Percentiles rank a stretch among this genome's conserved stretches.
Conservation (phyloP, 805 yeast species). For the Helenozyma baotianmanensis region DNA sequence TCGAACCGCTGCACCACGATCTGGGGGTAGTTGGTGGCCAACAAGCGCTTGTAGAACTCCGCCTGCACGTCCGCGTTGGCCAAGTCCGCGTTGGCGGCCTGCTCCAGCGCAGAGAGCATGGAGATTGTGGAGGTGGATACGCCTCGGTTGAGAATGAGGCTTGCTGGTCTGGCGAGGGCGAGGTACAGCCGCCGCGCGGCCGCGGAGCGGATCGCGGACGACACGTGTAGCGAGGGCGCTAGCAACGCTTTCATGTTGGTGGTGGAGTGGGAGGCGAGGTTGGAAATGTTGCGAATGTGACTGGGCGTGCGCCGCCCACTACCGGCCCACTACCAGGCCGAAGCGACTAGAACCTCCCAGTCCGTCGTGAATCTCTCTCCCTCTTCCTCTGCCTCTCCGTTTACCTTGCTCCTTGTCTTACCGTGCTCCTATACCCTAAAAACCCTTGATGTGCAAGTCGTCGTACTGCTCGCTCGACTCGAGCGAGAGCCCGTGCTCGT, state of each 20-base stretch:
- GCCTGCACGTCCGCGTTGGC: slow-evolving; percentile 72
- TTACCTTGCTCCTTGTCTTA: no score
- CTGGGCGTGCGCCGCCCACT: no score
- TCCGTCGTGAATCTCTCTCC: neutral
- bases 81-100: slow-evolving; percentile 76
- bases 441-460: slow-evolving; percentile 30
- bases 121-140: slow-evolving; percentile 25
- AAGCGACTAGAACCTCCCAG: neutral
- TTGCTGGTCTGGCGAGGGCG: neutral
- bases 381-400: neutral
- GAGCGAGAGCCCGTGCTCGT: slow-evolving; percentile 71
- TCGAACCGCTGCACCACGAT: slow-evolving; percentile 93
- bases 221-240: no score
- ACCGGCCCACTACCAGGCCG: no score
- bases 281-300: no score
- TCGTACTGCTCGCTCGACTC: slow-evolving; percentile 40
- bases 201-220: no score
- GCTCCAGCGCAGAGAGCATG: slow-evolving; percentile 53
- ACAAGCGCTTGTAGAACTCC: slow-evolving; percentile 68
- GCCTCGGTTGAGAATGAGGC: slow-evolving; percentile 2
- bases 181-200: neutral
- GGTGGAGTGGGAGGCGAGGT: no score
- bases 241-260: no score
- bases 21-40: slow-evolving; percentile 87
- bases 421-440: no score